Evolutionary conservation across 2,329 filamentous ascomycete genomes (phyloP), one percentile per base, ranked within the genome.

Genomic region (Colletotrichum lupini): DNA sequence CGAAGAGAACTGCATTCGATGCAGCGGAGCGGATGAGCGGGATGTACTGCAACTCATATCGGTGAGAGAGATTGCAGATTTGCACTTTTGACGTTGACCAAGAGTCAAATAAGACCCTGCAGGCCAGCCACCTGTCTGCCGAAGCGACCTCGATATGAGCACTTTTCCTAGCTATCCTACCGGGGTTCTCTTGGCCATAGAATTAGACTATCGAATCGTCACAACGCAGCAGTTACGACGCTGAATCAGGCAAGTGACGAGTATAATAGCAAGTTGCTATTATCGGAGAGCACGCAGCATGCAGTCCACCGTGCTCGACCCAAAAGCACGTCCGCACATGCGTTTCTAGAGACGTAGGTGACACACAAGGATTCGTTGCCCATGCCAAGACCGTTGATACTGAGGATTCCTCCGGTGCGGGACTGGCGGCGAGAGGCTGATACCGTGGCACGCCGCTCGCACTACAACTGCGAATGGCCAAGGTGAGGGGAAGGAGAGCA

Each of bases 381-480:
- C 42, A 53, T 26, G 66, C 66, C 55, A 58, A 58, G 32, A 9
- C 59, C 26, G 53, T 37, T 55, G 53, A 55, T 52, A 32, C 63
- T n/a, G 14, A 35, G 52, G 22, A n/a, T 46, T 49, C 3, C 19
- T 60, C 42, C 55, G 46, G 59, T 70, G 46, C 55, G 9, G 19
- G 32, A 26, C 22, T 64, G 70, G 42, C 55, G 67, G 49, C 67
- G 46, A 69, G 70, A 70, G 70, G 67, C 55, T 65, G 59, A 65
- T 70, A 49, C 42, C 19, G 42, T 49, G 42, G 42, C 42, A 37
- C 37, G 16, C 37, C 14, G 16, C 37, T 3, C 16, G 16, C 37
- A 42, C 16, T 42, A 16, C 37, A 42, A 42, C 67, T 22, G 26
- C 16, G 8, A 49, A 14, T 24, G 49, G 64, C 37, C 30, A 46